Base-by-base conservation (phyloP, 108 stramenopile species). In the Craspedostauros australis region DNA sequence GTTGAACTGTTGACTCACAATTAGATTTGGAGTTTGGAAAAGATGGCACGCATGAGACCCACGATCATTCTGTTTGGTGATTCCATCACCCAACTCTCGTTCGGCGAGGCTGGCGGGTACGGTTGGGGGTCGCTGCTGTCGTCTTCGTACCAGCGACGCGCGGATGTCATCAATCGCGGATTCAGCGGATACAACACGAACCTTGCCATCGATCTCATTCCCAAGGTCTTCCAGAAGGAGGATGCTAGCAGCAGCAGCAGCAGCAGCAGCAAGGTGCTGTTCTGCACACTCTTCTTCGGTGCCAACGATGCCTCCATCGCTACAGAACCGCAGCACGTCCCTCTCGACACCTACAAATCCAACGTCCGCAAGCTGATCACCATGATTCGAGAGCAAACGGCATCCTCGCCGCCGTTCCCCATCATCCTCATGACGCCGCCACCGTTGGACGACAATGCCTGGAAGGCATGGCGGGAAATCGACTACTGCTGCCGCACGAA, bases 111-210 rank as follows among this genome's bases (percentile, higher is more conserved):
- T 24, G 60, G 49, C 7, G 40, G 41, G 8, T 32, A 58, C 9
- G 85, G 85, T 7, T 87, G 85, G 85, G 85, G 61, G 3, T 71
- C 76, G 0, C 39, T 60, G 18, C 39, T 87, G 6, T 54, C 80
- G 1, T 33, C 66, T 34, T 40, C 54, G 14, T 87, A 80, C 48
- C 56, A 56, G 23, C 69, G 80, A 26, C 55, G 80, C 28, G 80
- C 76, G 14, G 85, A 87, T 51, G 76, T 87, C 5, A 41, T 82
- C 30, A 82, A 80, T 53, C 73, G 85, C 18, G 85, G 85, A 9
- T 82, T 78, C 32, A 73, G 71, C 8, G 85, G 85, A 6, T 87
- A 87, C 70, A 87, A 87, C 46, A 82, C 85, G 0, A 23, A 49
- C 7, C 69, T 67, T 21, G 77, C 77, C 0, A 39, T 79, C 9